phyloP scores from a whole-genome alignment of 2,329 filamentous ascomycete species.

The Alternaria dauci region DNA sequence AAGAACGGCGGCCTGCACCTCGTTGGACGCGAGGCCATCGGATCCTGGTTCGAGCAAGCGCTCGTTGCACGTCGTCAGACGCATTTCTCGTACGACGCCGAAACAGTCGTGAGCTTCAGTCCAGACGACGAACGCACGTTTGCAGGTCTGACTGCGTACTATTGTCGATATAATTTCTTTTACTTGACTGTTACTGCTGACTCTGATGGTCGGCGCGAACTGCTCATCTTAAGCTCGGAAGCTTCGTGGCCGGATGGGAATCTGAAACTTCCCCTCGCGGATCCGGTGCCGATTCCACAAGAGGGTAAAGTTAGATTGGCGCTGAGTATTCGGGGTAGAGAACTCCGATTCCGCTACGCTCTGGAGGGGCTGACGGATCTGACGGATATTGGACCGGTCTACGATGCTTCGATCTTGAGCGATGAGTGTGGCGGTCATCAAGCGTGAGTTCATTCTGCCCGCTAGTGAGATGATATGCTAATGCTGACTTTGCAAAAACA shows the following conservation, averaged over 20 bases:
- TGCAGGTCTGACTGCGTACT: slow-evolving; percentile 68
- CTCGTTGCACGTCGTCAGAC: slow-evolving; percentile 65
- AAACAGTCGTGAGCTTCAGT: slow-evolving; percentile 63
- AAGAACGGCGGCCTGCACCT: slow-evolving; percentile 59
- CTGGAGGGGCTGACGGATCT: slow-evolving; percentile 56
- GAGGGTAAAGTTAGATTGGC: slow-evolving; percentile 64
- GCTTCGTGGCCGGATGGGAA: slow-evolving; percentile 63
- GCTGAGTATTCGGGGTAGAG: slow-evolving; percentile 60
- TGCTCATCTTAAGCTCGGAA: slow-evolving; percentile 66
- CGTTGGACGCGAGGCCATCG: slow-evolving; percentile 62
- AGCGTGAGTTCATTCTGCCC: slow-evolving; percentile 29
- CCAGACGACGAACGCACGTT: slow-evolving; percentile 68
- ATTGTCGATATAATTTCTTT: slow-evolving; percentile 71
- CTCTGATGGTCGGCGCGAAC: slow-evolving; percentile 64
- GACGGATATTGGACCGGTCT: slow-evolving; percentile 62
- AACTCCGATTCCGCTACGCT: slow-evolving; percentile 66
- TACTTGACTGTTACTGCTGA: slow-evolving; percentile 68
- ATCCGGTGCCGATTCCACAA: slow-evolving; percentile 60
- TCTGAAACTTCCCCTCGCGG: slow-evolving; percentile 55
- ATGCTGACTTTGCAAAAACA: neutral
- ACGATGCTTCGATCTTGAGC: slow-evolving; percentile 66
- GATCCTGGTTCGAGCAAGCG: slow-evolving; percentile 59
- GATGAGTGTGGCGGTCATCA: slow-evolving; percentile 71
- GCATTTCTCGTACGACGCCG: slow-evolving; percentile 68
- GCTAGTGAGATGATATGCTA: neutral